Conservation (phyloP, 768 basidiomycete species). For the Trametes elegans region DNA sequence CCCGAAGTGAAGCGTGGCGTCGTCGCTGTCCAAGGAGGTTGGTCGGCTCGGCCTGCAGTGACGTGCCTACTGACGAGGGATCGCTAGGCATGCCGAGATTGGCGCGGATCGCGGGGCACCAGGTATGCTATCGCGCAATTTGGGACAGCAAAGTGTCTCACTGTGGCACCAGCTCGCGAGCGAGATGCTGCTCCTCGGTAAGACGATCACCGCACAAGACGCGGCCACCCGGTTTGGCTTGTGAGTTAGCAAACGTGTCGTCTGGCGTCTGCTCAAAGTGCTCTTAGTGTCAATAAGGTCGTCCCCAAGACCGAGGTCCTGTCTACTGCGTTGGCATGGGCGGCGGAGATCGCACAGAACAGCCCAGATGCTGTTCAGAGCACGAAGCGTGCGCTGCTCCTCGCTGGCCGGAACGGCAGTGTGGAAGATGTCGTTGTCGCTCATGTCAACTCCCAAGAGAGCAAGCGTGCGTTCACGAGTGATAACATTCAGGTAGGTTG, state of each 20-base stretch:
- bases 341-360: slow-evolving; percentile 55
- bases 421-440: slow-evolving; percentile 48
- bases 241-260: too few species aligned
- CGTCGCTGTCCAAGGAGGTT: slow-evolving; percentile 66
- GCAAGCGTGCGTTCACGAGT: slow-evolving; percentile 54
- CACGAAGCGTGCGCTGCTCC: slow-evolving; percentile 67
- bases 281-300: slow-evolving; percentile 63
- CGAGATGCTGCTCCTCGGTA: slow-evolving; percentile 74
- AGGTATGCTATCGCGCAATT: slow-evolving; percentile 44
- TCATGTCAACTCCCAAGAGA: slow-evolving; percentile 46
- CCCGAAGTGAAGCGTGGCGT: slow-evolving; percentile 82
- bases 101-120: slow-evolving; percentile 65
- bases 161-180: slow-evolving; percentile 54
- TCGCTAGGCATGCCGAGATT: slow-evolving; percentile 61
- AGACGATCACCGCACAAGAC: slow-evolving; percentile 61
- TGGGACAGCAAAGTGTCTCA: slow-evolving; percentile 2
- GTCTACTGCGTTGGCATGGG: slow-evolving; percentile 58
- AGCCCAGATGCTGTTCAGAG: slow-evolving; percentile 80
- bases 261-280: background rate
- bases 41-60: slow-evolving; percentile 8
- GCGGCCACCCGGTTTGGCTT: slow-evolving; percentile 73
- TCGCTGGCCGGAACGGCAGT: slow-evolving; percentile 48
- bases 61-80: background rate
- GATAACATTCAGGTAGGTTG: slow-evolving; percentile 64
- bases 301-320: slow-evolving; percentile 58